Evolutionary conservation across 1,139 yeast genomes (phyloP).

Genomic region (Geotrichum siamense): DNA sequence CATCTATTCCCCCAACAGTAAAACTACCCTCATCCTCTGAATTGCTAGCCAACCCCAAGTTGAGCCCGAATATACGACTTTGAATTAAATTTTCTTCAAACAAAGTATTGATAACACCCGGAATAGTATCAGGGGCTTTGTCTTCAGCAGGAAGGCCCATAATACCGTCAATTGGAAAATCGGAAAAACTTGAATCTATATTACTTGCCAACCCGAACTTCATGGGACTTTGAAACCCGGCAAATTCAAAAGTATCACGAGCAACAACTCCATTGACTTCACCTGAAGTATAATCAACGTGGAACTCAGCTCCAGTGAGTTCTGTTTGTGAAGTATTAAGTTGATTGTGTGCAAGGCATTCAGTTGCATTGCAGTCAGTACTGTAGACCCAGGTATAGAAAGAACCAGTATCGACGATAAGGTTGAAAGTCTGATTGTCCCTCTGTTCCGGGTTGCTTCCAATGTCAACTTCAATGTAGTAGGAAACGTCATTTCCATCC

Average conservation of each 20-base stretch:
- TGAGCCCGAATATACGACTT: slow-evolving; percentile 39
- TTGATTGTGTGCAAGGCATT: slow-evolving; percentile 39
- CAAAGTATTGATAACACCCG: slow-evolving; percentile 39
- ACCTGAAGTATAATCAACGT: slow-evolving; percentile 50
- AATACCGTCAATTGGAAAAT: slow-evolving; percentile 53
- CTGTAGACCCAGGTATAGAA: slow-evolving; percentile 61
- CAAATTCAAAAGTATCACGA: slow-evolving; percentile 39
- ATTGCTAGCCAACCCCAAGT: slow-evolving; percentile 36
- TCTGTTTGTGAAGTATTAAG: slow-evolving; percentile 31
- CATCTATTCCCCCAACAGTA: slow-evolving; percentile 41
- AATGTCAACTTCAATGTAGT: slow-evolving; percentile 26
- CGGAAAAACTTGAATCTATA: slow-evolving; percentile 49
- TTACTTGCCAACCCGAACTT: slow-evolving; percentile 48
- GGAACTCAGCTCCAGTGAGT: slow-evolving; percentile 34
- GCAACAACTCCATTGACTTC: slow-evolving; percentile 45
- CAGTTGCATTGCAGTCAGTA: slow-evolving; percentile 41
- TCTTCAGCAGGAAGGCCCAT: slow-evolving; percentile 47
- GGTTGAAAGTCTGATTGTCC: slow-evolving; percentile 34
- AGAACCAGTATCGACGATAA: slow-evolving; percentile 60
- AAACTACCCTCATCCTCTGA: slow-evolving; percentile 53
- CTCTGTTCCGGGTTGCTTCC: slow-evolving; percentile 21
- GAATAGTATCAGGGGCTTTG: slow-evolving; percentile 28
- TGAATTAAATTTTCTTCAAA: slow-evolving; percentile 35
- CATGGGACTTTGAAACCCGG: slow-evolving; percentile 41
- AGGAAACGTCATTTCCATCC: slow-evolving; percentile 31